A percentile compares a stretch with the other conserved stretches of the same genome.
phyloP scores from a whole-genome alignment of 331 rosid genomes.

The Arachis monticola region DNA sequence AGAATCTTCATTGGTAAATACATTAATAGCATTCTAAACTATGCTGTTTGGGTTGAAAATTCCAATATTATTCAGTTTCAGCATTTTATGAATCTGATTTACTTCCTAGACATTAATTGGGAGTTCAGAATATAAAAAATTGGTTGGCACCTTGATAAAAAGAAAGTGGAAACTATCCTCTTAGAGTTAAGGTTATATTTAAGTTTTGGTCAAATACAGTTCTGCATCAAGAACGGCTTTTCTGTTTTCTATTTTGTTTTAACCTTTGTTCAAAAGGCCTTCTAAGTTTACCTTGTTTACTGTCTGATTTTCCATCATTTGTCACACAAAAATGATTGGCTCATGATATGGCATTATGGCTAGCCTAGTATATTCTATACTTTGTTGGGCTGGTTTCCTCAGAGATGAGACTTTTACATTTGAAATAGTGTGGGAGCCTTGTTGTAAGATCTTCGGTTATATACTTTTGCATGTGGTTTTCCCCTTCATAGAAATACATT shows the following conservation, averaged over 20 bases:
- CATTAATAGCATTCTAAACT: slow-evolving; percentile 8
- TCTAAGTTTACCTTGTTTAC: neutral
- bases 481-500: slow-evolving; percentile 6
- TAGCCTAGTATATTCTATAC: slow-evolving; percentile 14
- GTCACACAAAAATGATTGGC: slow-evolving; percentile 4
- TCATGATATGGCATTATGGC: slow-evolving; percentile 14
- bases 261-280: neutral
- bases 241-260: neutral
- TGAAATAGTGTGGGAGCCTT: neutral
- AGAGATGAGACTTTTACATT: slow-evolving; percentile 1
- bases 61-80: slow-evolving; percentile 21
- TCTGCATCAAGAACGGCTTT: too few relatives aligned
- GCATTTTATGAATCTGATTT: slow-evolving; percentile 3
- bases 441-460: slow-evolving; percentile 28
- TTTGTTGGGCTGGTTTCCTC: slow-evolving; percentile 6
- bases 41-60: slow-evolving; percentile 40
- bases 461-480: slow-evolving; percentile 11
- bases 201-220: too few relatives aligned
- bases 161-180: neutral
- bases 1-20: slow-evolving; percentile 25
- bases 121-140: slow-evolving; percentile 5
- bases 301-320: slow-evolving; percentile 21
- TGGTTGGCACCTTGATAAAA: slow-evolving; percentile 25
- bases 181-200: too few relatives aligned
- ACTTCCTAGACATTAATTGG: slow-evolving; percentile 27